These are phyloP conservation scores for Cyberlindnera veronae DNA, from an alignment of 805 yeast genomes.

Conservation along the genomic window DNA sequence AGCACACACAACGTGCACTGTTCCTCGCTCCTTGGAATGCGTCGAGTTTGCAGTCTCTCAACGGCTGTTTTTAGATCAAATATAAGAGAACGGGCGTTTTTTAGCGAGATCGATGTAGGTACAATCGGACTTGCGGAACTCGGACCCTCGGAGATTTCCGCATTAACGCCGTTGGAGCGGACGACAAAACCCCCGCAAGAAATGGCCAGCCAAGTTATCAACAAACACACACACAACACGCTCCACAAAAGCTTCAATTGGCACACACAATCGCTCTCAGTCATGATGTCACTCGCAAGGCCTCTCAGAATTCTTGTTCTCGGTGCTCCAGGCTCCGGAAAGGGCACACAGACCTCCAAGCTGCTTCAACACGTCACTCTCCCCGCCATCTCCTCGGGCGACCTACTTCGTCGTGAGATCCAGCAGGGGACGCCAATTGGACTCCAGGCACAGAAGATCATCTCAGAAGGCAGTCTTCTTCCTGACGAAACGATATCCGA, in stretches of 20 bases:
- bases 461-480: slow-evolving; percentile 61
- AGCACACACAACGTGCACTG: slow-evolving; percentile 65
- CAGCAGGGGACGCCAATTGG: slow-evolving; percentile 53
- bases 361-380: slow-evolving; percentile 51
- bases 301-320: slow-evolving; percentile 68
- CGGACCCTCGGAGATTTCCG: too few species aligned
- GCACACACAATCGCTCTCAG: too few species aligned
- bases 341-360: slow-evolving; percentile 81
- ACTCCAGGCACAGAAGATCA: slow-evolving; percentile 48
- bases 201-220: too few species aligned
- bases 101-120: too few species aligned
- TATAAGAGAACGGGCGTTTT: too few species aligned
- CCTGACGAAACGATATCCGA: slow-evolving; percentile 70
- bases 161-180: too few species aligned
- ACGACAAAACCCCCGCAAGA: too few species aligned
- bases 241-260: too few species aligned
- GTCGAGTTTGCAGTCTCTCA: background rate
- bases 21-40: slow-evolving; percentile 54
- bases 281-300: slow-evolving; percentile 8
- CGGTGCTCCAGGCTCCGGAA: slow-evolving; percentile 97
- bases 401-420: slow-evolving; percentile 69
- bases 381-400: slow-evolving; percentile 76
- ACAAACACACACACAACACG: too few species aligned
- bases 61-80: background rate
- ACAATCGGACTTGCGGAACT: too few species aligned